Evolutionary conservation across 176 grass and related monocot genomes (phyloP), one percentile per base, ranked within the genome.

Genomic region (Eragrostis curvula): DNA sequence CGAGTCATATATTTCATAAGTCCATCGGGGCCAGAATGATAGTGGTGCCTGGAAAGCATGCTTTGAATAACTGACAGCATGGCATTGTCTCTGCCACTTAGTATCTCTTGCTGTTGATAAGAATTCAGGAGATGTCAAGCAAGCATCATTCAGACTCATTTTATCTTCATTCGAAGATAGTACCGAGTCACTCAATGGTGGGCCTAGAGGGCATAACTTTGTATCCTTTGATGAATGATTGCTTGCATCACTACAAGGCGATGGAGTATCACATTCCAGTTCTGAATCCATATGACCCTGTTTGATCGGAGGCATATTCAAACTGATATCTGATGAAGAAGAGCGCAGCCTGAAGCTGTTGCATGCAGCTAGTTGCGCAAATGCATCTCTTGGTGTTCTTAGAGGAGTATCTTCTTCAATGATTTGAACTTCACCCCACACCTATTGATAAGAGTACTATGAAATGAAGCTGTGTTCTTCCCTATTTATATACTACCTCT

Each of bases 21-120:
- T 80, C 96, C 96, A 98, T 56, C 17, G 85, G 84, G 96, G 96
- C 93, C 93, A 94, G 89, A 91, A 98, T 40, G 96, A 84, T 86
- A 98, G 59, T 53, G 92, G 80, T 28, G 85, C 82, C 66, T 82
- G 74, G 77, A 79, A 93, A 53, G 57, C 78, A 61, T 88, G 70
- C 62, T 85, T 91, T 66, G 68, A 75, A 25, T 79, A 67, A 48
- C 60, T 71, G 40, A 53, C 51, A 58, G 65, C 82, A 67, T 64
- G 62, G 51, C 76, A 81, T 5, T 40, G 78, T 67, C 62, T 61
- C 63, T 56, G 78, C 51, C 74, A 52, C 62, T 88, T 91, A 81
- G 67, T 41, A 86, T 90, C 79, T 82, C 48, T 84, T 73, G 46
- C 13, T 16, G 32, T 70, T 29, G 64, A 56, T 50, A 32, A 87